Evolutionary conservation across 352 stramenopile genomes (phyloP).

Genomic region (Phytophthora palmivora): DNA sequence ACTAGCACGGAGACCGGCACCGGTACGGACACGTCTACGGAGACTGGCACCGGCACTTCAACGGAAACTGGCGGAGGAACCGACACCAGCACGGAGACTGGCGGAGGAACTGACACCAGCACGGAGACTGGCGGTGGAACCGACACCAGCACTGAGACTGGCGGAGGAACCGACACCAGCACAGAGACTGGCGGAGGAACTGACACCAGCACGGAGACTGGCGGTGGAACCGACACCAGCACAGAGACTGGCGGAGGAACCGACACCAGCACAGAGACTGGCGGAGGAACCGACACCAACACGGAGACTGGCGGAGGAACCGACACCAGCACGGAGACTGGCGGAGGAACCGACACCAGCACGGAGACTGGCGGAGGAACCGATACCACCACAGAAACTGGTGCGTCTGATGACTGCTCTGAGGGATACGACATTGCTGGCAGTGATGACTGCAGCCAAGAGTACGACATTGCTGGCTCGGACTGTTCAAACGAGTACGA

Average conservation of each 20-base stretch:
- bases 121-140: neutral
- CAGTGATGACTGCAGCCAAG: constrained; percentile 30
- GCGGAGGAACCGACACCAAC: constrained; percentile 16
- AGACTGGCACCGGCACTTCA: constrained; percentile 7
- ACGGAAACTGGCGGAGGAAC: neutral
- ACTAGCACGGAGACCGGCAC: constrained; percentile 12
- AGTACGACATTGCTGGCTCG: constrained; percentile 41
- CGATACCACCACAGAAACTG: constrained; percentile 28
- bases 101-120: neutral
- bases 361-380: constrained; percentile 17
- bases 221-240: neutral
- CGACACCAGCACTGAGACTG: neutral
- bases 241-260: constrained; percentile 9
- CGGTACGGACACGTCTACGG: constrained; percentile 26
- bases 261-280: constrained; percentile 4
- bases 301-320: too few relatives aligned
- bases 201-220: constrained; percentile 8
- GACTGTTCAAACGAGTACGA: constrained; percentile 44
- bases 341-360: neutral
- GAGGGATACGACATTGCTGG: constrained; percentile 30
- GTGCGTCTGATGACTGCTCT: constrained; percentile 34
- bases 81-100: neutral
- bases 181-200: constrained; percentile 17
- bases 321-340: constrained; percentile 4
- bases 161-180: constrained; percentile 12